Evolutionary conservation across 192 early-diverging fungal genomes (phyloP), one percentile per base, ranked within the genome.

Genomic region (Anaeromyces robustus): DNA sequence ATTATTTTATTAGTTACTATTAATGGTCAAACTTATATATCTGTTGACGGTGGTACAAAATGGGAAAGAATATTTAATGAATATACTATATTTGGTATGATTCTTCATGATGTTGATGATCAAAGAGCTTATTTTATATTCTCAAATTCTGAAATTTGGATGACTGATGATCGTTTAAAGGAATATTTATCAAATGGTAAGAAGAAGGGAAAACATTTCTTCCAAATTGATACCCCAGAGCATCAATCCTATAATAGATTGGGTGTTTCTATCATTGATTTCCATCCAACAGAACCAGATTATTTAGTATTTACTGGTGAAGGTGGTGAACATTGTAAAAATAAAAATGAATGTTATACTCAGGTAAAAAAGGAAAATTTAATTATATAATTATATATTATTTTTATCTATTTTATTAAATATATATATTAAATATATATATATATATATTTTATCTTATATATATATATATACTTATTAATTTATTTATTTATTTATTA

Each of bases 251-350:
- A 92, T 78, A 97, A 95, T 83, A 86, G 81, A 19, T 81, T 95
- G 78, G 88, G 87, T 29, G 84, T 93, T 29, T 92, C 89, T 17
- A 83, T 96, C 11, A 30, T 99, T 1, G 96, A 98, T 84, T 97
- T 96, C 80, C 96, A 97, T 83, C 94, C 96, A 4, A 85, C 85
- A 14, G 89, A 98, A 80, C 84, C 89, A 12, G 95, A 98, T 83
- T 98, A 95, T 94, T 87, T 96, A 77, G 84, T 96, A 12, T 95
- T 92, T 88, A 85, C 95, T 12, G 94, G 91, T 29, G 91, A 79
- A 34, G 80, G 79, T 26, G 16, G 77, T 29, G 88, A 31, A 17
- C 30, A 30, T 28, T 83, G 82, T 77, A 79, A 82, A 28, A 29
- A 79, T 5, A 85, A 86, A 26, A 82, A 85, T 12, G 82, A 83